Conservation (phyloP, 768 basidiomycete species). For the Lyophyllum semitale region DNA sequence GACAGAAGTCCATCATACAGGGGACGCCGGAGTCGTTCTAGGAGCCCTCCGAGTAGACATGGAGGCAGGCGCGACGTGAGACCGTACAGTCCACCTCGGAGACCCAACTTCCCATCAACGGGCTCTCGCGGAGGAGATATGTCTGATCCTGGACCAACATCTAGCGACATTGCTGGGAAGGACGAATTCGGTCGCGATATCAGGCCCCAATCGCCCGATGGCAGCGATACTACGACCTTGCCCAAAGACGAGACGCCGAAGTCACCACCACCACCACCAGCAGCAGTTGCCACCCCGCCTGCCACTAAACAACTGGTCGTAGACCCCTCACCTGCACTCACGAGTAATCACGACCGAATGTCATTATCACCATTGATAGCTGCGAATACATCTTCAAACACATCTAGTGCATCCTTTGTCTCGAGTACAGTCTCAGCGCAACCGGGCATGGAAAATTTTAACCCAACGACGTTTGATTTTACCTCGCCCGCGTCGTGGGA, state of each 20-base stretch:
- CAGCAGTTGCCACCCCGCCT: slow-evolving; percentile 18
- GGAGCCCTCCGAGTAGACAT: slow-evolving; percentile 69
- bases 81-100: slow-evolving; percentile 62
- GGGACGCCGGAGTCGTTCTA: slow-evolving; percentile 66
- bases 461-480: slow-evolving; percentile 72
- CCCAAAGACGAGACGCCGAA: slow-evolving; percentile 21
- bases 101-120: slow-evolving; percentile 36
- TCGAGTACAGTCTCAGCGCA: slow-evolving; percentile 35
- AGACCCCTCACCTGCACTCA: slow-evolving; percentile 42
- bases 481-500: slow-evolving; percentile 78
- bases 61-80: slow-evolving; percentile 50
- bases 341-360: slow-evolving; percentile 48
- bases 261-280: slow-evolving; percentile 23
- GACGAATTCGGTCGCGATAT: slow-evolving; percentile 90
- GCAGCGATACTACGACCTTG: slow-evolving; percentile 27
- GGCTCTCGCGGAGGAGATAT: slow-evolving; percentile 24
- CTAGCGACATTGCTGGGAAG: slow-evolving; percentile 48
- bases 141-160: slow-evolving; percentile 16
- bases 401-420: slow-evolving; percentile 40
- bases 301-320: slow-evolving; percentile 34
- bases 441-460: slow-evolving; percentile 66
- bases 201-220: slow-evolving; percentile 55
- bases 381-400: slow-evolving; percentile 59
- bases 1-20: slow-evolving; percentile 39
- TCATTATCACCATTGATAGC: slow-evolving; percentile 51